Percentiles rank a stretch among this genome's conserved stretches.
These are phyloP conservation scores for Edaphochlamys debaryana DNA, from an alignment of 139 green algal species.

Conservation along the genomic window DNA sequence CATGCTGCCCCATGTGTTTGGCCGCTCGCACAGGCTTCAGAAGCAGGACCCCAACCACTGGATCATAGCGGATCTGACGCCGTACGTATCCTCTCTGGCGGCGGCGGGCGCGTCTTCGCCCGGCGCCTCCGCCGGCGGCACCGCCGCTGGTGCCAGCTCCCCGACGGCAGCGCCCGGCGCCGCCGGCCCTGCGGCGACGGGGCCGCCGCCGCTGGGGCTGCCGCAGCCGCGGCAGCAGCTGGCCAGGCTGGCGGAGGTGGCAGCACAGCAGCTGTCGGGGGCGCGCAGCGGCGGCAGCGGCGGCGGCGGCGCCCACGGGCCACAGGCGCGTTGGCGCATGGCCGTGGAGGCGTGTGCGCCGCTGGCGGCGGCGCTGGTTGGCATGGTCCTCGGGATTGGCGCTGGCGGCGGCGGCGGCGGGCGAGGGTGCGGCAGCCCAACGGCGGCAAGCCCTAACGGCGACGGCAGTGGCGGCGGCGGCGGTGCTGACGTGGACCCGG, in stretches of 20 bases:
- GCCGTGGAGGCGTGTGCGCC: background rate
- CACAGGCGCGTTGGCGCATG: background rate
- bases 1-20: no score
- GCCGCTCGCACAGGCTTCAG: constrained; percentile 31
- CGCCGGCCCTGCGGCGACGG: background rate
- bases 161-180: background rate
- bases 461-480: background rate
- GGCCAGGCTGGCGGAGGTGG: background rate
- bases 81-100: background rate
- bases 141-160: background rate
- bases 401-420: background rate
- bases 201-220: constrained; percentile 8
- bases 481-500: background rate
- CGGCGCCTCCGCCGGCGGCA: no score
- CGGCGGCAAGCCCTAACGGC: background rate
- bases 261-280: background rate
- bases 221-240: constrained; percentile 15
- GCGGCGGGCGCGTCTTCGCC: background rate
- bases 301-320: background rate
- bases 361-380: constrained; percentile 8
- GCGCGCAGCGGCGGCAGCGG: background rate
- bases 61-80: constrained; percentile 28
- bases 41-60: constrained; percentile 26
- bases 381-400: background rate
- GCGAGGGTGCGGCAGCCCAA: background rate